Percentiles rank a stretch among this genome's conserved stretches.
Conservation (phyloP, 257 asterid species). For the Oldenlandia corymbosa region DNA sequence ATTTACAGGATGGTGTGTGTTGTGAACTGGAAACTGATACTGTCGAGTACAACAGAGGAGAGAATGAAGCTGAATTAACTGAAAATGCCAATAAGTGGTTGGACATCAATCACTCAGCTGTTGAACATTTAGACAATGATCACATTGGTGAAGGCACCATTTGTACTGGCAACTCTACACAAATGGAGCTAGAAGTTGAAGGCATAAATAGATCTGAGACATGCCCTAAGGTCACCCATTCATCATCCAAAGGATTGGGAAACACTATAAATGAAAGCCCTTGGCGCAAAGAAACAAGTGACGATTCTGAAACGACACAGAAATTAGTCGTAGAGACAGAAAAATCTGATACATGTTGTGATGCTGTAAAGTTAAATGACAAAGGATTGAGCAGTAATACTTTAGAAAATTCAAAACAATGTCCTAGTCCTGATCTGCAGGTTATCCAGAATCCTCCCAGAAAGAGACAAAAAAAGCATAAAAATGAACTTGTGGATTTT, state of each 20-base stretch:
- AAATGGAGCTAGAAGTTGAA: neutral
- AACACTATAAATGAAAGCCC: constrained; percentile 15
- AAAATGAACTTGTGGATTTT: constrained; percentile 1
- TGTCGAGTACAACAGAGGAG: neutral
- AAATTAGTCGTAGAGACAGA: neutral
- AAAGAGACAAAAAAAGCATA: constrained; percentile 18
- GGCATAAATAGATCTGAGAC: neutral
- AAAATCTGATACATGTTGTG: constrained; percentile 4
- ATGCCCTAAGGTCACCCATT: neutral
- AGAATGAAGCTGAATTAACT: neutral
- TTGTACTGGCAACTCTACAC: neutral
- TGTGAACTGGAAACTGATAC: constrained; percentile 11
- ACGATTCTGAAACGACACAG: neutral
- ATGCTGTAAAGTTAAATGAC: neutral
- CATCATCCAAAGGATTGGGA: neutral
- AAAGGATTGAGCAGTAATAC: constrained; percentile 10
- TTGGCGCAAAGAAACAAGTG: constrained; percentile 13
- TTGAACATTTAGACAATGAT: constrained; percentile 3
- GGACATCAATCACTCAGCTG: neutral
- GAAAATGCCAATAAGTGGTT: neutral
- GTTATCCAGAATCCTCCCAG: constrained; percentile 13
- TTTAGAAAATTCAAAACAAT: constrained; percentile 2
- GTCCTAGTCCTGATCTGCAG: constrained; percentile 1
- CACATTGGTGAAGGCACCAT: constrained; percentile 15
- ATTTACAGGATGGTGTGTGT: constrained; percentile 3